Base-by-base conservation (phyloP, 2,329 filamentous ascomycete genomes). In the Clonostachys solani region DNA sequence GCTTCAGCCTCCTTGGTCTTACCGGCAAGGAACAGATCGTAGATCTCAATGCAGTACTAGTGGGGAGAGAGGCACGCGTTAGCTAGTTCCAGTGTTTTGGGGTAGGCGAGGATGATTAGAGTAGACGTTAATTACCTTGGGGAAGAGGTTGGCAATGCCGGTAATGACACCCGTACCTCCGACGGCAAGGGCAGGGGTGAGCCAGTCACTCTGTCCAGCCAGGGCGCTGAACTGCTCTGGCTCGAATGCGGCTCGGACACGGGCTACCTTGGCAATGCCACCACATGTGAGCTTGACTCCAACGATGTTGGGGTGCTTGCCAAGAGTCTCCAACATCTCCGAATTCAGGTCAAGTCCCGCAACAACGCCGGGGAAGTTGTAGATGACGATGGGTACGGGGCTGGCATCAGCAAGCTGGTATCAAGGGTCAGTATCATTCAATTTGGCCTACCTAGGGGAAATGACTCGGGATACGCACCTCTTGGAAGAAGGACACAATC, bases 211-310 rank as follows among this genome's bases (percentile, higher is more conserved):
- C 68, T 90, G 86, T 0, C 87, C 87, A 2, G 84, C 86, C 55
- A 82, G 87, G 0, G 83, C 78, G 3, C 40, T 78, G 58, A 91
- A 91, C 12, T 73, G 62, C 3, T 77, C 71, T 0, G 75, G 63
- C 0, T 73, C 62, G 49, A 86, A 66, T 50, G 69, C 61, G 15
- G 69, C 71, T 7, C 65, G 60, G 5, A 90, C 73, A 9, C 86
- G 73, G 5, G 81, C 80, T 43, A 89, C 76, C 65, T 89, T 89
- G 49, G 83, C 86, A 33, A 87, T 86, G 54, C 81, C 83, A n/a
- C 84, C 86, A 58, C 86, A 89, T 3, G 85, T 89, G 47, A 88
- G 68, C 68, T 89, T 89, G 45, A 83, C 80, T 33, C 83, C 85
- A 44, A 86, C 79, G 53, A 89, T 85, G 53, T 86, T 87, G 40